Evolutionary conservation across 345 rosid genomes (phyloP).

Genomic region (Aquilaria sinensis): DNA sequence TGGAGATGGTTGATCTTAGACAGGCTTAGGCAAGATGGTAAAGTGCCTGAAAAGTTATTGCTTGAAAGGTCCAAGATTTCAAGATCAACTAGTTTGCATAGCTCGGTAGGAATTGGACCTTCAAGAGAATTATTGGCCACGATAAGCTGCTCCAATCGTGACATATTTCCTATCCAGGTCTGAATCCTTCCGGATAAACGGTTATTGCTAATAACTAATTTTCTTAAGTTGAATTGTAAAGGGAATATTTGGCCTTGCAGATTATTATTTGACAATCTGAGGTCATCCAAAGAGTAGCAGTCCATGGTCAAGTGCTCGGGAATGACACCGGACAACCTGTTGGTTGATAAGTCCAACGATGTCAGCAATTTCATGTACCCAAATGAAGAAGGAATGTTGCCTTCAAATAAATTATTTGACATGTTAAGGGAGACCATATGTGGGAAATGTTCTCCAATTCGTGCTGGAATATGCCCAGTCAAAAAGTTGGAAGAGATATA

Average conservation of each 20-base stretch:
- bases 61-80: constrained; percentile 1
- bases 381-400: constrained; percentile 2
- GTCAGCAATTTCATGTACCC: neutral
- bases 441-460: constrained; percentile 1
- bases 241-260: constrained; percentile 5
- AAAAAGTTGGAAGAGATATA: constrained; percentile 14
- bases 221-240: neutral
- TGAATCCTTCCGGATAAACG: neutral
- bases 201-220: neutral
- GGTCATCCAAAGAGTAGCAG: neutral
- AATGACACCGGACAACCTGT: neutral
- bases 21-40: neutral
- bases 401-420: constrained; percentile 8
- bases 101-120: constrained; percentile 8
- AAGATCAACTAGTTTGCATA: neutral
- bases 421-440: neutral
- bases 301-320: neutral
- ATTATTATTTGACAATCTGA: constrained; percentile 12
- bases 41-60: neutral
- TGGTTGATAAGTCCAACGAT: neutral
- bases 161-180: neutral
- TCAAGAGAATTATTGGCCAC: constrained; percentile 2
- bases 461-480: neutral
- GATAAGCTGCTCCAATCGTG: neutral
- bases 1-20: neutral